Percentiles rank a stretch among this genome's conserved stretches.
Conservation (phyloP, 2,329 filamentous ascomycete genomes). For the Fusarium camptoceras region DNA sequence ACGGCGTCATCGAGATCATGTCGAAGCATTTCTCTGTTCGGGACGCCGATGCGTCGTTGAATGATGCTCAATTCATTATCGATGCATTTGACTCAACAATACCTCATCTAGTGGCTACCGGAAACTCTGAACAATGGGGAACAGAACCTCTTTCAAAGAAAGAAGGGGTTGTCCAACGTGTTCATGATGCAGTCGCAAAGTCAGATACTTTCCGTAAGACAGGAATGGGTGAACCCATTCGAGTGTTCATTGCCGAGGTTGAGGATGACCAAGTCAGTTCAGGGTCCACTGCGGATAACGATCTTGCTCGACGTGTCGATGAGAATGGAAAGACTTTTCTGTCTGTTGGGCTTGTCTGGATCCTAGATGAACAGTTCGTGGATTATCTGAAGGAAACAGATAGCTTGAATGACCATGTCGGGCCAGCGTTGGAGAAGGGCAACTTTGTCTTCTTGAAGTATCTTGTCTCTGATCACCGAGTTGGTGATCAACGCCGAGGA, state of each 20-base stretch:
- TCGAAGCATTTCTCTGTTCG: slow-evolving; percentile 42
- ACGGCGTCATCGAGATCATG: slow-evolving; percentile 25
- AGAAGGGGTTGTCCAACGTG: slow-evolving; percentile 39
- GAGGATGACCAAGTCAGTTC: slow-evolving; percentile 19
- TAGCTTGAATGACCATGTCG: slow-evolving; percentile 21
- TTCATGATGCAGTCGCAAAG: slow-evolving; percentile 32
- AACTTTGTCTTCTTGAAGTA: slow-evolving; percentile 32
- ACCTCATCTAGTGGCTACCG: slow-evolving; percentile 44
- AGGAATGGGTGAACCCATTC: slow-evolving; percentile 41
- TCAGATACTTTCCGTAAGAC: slow-evolving; percentile 44
- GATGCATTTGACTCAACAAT: slow-evolving; percentile 49
- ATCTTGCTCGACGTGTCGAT: slow-evolving; percentile 33
- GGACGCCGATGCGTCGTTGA: slow-evolving; percentile 32
- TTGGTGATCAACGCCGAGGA: slow-evolving; percentile 27
- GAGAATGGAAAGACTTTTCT: slow-evolving; percentile 25
- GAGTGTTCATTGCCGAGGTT: slow-evolving; percentile 47
- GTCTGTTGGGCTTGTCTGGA: slow-evolving; percentile 29
- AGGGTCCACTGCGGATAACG: slow-evolving; percentile 5
- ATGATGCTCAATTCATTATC: slow-evolving; percentile 48
- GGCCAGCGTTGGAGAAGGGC: slow-evolving; percentile 23
- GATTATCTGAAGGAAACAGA: slow-evolving; percentile 24
- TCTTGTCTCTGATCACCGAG: slow-evolving; percentile 29
- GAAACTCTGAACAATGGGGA: slow-evolving; percentile 48
- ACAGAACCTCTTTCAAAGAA: slow-evolving; percentile 42
- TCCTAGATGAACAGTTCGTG: slow-evolving; percentile 15